Conservation (phyloP, 1,284 basidiomycete species). For the Fistulinella cinereoalba region DNA sequence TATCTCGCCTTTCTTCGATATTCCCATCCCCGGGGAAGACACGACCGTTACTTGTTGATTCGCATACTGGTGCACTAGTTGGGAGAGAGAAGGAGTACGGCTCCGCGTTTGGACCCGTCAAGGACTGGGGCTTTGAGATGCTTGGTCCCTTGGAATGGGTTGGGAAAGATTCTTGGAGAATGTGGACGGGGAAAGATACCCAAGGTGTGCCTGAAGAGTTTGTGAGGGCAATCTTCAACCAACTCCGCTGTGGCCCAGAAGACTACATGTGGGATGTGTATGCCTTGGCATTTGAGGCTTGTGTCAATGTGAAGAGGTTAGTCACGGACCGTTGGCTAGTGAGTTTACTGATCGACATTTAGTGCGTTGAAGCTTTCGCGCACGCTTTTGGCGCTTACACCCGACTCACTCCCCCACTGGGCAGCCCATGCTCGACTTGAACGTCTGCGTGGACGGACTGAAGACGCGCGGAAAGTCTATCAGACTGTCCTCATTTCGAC, state of each 20-base stretch:
- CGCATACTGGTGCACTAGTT: constrained; percentile 61
- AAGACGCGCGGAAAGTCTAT: constrained; percentile 84
- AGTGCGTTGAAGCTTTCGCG: constrained; percentile 75
- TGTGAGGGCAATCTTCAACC: constrained; percentile 55
- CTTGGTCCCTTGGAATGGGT: constrained; percentile 54
- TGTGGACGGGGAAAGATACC: constrained; percentile 54
- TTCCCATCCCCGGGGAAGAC: constrained; percentile 46
- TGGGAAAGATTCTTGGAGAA: constrained; percentile 36
- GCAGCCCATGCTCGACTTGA: constrained; percentile 80
- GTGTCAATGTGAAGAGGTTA: constrained; percentile 59
- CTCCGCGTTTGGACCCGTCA: constrained; percentile 64
- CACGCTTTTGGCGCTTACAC: constrained; percentile 57
- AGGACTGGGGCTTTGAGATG: constrained; percentile 56
- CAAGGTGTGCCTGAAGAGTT: constrained; percentile 45
- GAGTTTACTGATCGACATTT: constrained; percentile 8
- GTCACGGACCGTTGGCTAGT: constrained; percentile 16
- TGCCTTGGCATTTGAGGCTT: constrained; percentile 66
- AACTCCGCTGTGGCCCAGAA: constrained; percentile 47
- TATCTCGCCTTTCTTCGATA: constrained; percentile 45
- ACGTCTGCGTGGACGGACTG: constrained; percentile 62
- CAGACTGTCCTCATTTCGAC: constrained; percentile 57
- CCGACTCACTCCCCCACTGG: constrained; percentile 75
- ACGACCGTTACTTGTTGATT: constrained; percentile 46
- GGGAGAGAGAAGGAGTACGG: constrained; percentile 61
- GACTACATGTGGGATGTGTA: constrained; percentile 65